Evolutionary conservation across 352 stramenopile genomes (phyloP), one percentile per base, ranked within the genome.

Genomic region (Paralagenidium karlingii): DNA sequence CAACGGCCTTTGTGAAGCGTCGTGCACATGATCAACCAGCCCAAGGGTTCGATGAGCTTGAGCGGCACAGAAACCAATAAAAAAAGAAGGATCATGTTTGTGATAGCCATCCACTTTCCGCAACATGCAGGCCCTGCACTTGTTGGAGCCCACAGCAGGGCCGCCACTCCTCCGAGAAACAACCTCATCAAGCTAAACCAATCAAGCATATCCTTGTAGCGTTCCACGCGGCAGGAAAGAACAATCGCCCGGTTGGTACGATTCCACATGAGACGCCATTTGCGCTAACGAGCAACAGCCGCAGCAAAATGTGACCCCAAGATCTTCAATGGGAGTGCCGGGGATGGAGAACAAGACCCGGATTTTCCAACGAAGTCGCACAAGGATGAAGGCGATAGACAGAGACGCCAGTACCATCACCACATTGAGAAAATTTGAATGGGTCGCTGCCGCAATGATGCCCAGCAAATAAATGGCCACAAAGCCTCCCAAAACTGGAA

Each of bases 251-350:
- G 70, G 75, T 54, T 82, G 63, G 47, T 85, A 88, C 38, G 70
- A 78, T 51, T 84, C 66, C 42, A 88, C 70, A 46, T 88, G 68
- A 16, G 70, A 78, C 8, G 70, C 75, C 66, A 85, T 82, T 49
- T 87, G 74, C 8, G 74, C 74, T 38, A 85, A 60, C 1, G 70
- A 80, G 56, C 74, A 87, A 56, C 61, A 83, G 43, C 62, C 65
- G 48, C 74, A 87, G 53, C 55, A 87, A 24, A 58, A 45, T 31
- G 61, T 60, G 47, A 53, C 60, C 13, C 51, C 50, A 8, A 43
- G 47, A 43, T 85, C 74, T 46, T 78, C 56, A 4, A 58, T 30
- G 16, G 57, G 43, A 8, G 52, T 59, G 5, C 64, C 62, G 1
- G 53, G 62, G 41, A 78, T 71, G 26, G 55, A 68, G 36, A 78